phyloP scores from a whole-genome alignment of 1,139 yeast genomes.

The Scheffersomyces parashehatae region DNA sequence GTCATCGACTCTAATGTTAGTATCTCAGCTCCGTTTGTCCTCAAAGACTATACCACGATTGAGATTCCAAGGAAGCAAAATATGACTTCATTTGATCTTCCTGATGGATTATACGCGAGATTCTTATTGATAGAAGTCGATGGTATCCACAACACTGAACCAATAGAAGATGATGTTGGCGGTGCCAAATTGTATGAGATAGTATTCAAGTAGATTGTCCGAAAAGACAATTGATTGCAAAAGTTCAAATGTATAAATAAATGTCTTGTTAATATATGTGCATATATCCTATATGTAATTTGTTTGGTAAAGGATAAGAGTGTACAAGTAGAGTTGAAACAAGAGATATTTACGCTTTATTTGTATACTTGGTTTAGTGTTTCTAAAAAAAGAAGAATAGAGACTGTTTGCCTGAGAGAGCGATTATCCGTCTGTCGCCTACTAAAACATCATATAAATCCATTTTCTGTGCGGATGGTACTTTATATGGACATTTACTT shows the following conservation, averaged over 20 bases:
- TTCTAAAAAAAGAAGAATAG: too few relatives aligned
- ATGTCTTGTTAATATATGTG: not conserved
- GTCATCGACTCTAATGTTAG: constrained; percentile 31
- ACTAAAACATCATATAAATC: too few relatives aligned
- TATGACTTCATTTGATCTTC: constrained; percentile 42
- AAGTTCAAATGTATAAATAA: not conserved
- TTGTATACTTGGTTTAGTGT: not conserved
- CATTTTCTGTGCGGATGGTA: too few relatives aligned
- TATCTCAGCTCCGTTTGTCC: constrained; percentile 48
- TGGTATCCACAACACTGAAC: constrained; percentile 43
- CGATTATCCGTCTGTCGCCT: too few relatives aligned
- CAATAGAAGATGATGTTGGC: constrained; percentile 31
- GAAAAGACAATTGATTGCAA: not conserved
- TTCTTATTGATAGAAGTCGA: constrained; percentile 51
- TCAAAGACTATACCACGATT: constrained; percentile 30
- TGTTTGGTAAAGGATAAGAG: too few relatives aligned
- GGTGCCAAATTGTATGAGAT: constrained; percentile 65
- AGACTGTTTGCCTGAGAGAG: too few relatives aligned
- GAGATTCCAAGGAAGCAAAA: constrained; percentile 46
- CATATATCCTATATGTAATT: not conserved
- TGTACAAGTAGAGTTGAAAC: too few relatives aligned
- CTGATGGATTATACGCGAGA: constrained; percentile 29
- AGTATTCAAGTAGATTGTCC: constrained; percentile 27
- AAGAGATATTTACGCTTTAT: not conserved
- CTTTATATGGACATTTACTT: too few relatives aligned